These are phyloP conservation scores for Paraleonurus japonicus DNA, from an alignment of 257 asterid species.

Conservation along the genomic window DNA sequence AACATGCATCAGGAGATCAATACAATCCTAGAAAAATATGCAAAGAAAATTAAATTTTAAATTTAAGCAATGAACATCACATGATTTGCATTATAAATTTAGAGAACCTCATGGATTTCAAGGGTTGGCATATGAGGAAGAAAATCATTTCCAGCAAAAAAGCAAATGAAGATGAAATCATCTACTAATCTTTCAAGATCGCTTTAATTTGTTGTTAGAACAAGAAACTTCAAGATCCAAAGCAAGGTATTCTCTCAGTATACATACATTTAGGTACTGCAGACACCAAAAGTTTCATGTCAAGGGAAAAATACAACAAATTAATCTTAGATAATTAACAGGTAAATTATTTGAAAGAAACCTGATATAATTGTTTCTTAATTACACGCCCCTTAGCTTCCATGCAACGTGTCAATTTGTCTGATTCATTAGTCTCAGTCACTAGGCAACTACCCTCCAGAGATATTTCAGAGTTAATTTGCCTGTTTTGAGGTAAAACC, in stretches of 20 bases:
- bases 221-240: slow-evolving; percentile 39
- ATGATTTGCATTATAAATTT: neutral
- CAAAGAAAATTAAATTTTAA: neutral
- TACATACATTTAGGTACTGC: slow-evolving; percentile 54
- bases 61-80: neutral
- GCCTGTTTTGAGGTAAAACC: slow-evolving; percentile 1
- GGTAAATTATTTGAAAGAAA: neutral
- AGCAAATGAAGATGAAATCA: slow-evolving; percentile 63
- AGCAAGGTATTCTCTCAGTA: slow-evolving; percentile 54
- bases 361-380: slow-evolving; percentile 28
- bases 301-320: neutral
- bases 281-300: neutral
- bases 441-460: neutral
- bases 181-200: slow-evolving; percentile 53
- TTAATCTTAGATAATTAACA: neutral
- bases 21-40: slow-evolving; percentile 38
- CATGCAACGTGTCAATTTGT: neutral
- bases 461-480: neutral
- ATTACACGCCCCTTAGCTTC: neutral
- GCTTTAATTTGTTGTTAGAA: slow-evolving; percentile 32
- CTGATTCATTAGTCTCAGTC: neutral
- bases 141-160: slow-evolving; percentile 70
- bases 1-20: slow-evolving; percentile 51
- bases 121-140: slow-evolving; percentile 61
- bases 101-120: slow-evolving; percentile 56